Evolutionary conservation across 1,139 yeast species (phyloP).

Genomic region (Yamadazyma taylorii): DNA sequence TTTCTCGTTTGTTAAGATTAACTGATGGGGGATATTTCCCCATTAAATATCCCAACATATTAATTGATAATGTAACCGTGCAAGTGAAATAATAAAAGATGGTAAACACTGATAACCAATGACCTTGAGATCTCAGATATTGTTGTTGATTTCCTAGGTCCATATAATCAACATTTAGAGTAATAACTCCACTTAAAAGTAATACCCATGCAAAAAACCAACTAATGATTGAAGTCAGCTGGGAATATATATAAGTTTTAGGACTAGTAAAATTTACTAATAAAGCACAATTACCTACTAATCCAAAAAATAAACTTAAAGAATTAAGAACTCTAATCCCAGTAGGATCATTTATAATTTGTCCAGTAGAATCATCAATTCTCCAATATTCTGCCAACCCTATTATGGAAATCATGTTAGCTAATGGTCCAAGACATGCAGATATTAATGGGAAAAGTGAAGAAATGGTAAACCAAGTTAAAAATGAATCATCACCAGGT

Average conservation of each 20-base stretch:
- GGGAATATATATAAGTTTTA: conserved; percentile 57
- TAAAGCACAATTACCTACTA: conserved; percentile 63
- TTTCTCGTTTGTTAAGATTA: conserved; percentile 64
- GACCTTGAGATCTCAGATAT: conserved; percentile 58
- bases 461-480: conserved; percentile 61
- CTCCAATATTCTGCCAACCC: conserved; percentile 78
- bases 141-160: conserved; percentile 11
- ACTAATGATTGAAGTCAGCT: conserved; percentile 57
- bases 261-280: conserved; percentile 64
- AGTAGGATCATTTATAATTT: conserved; percentile 34
- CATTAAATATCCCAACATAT: conserved; percentile 58
- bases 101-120: conserved; percentile 74
- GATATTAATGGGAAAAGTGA: conserved; percentile 70
- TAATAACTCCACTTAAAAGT: conserved; percentile 49
- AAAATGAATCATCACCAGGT: conserved; percentile 51
- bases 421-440: conserved; percentile 76
- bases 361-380: conserved; percentile 22
- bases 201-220: conserved; percentile 61
- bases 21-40: conserved; percentile 67
- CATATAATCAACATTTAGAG: conserved; percentile 22
- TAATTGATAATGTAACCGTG: conserved; percentile 50
- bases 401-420: conserved; percentile 69
- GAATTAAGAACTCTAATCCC: conserved; percentile 54
- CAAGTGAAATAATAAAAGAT: conserved; percentile 59
- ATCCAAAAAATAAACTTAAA: conserved; percentile 61